phyloP scores from a whole-genome alignment of 2,329 filamentous ascomycete species.

The Diplocarpon mali region DNA sequence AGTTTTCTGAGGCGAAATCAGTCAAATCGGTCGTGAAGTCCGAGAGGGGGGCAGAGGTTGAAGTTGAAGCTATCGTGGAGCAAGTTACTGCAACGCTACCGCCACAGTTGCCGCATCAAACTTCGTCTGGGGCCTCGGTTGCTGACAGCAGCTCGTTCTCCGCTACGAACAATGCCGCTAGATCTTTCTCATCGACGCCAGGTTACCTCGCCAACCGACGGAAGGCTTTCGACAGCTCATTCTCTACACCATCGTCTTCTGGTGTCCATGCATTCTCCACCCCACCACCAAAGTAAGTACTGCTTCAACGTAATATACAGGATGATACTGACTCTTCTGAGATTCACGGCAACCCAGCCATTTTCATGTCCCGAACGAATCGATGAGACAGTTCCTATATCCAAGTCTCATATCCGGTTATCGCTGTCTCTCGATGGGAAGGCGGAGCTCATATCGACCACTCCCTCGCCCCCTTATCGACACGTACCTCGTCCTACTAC shows the following conservation, averaged over 20 bases:
- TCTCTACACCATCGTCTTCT: conserved; percentile 37
- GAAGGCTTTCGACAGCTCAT: conserved; percentile 38
- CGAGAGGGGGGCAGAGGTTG: conserved; percentile 2
- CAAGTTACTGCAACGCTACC: conserved; percentile 2
- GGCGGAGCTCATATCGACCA: conserved; percentile 67
- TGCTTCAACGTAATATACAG: neutral
- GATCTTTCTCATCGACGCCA: conserved; percentile 26
- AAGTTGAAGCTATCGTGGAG: neutral
- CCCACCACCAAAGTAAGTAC: conserved; percentile 35
- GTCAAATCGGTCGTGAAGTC: conserved; percentile 1
- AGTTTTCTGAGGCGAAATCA: conserved; percentile 1
- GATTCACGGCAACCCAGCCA: conserved; percentile 17
- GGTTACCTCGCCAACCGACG: conserved; percentile 39
- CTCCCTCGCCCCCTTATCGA: conserved; percentile 53
- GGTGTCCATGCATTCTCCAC: conserved; percentile 23
- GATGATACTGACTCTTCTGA: conserved; percentile 9
- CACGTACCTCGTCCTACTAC: conserved; percentile 37
- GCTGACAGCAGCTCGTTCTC: conserved; percentile 13
- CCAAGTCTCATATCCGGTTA: conserved; percentile 47
- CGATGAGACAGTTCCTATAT: conserved; percentile 12
- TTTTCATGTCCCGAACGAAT: conserved; percentile 25
- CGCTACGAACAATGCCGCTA: conserved; percentile 12
- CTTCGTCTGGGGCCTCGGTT: conserved; percentile 6
- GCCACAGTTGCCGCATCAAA: conserved; percentile 5
- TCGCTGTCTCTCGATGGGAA: conserved; percentile 82